Evolutionary conservation across 768 basidiomycete species (phyloP).

Genomic region (Lactarius sanguifluus): DNA sequence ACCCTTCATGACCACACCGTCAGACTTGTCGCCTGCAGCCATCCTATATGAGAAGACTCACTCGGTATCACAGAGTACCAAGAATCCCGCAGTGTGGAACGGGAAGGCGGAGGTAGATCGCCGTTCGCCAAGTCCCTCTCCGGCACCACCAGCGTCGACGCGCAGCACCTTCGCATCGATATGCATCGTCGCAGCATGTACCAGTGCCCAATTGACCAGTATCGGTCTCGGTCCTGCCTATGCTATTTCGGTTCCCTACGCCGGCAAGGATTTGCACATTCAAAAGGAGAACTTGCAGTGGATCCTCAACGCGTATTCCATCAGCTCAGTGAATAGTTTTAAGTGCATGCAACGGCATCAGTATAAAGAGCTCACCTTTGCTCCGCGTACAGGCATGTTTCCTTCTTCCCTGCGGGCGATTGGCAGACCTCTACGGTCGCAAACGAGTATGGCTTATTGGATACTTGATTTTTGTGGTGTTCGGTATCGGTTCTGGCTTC

Average conservation of each 20-base stretch:
- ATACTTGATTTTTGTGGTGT: slow-evolving; percentile 49
- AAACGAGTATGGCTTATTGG: slow-evolving; percentile 67
- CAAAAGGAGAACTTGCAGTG: slow-evolving; percentile 58
- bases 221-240: slow-evolving; percentile 31
- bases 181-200: slow-evolving; percentile 33
- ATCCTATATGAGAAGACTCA: too few relatives aligned
- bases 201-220: slow-evolving; percentile 36
- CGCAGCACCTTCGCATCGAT: slow-evolving; percentile 19
- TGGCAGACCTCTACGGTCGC: slow-evolving; percentile 78
- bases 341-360: too few relatives aligned
- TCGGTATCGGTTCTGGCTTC: slow-evolving; percentile 67
- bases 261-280: slow-evolving; percentile 47
- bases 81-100: too few relatives aligned
- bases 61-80: too few relatives aligned
- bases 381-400: slow-evolving; percentile 62
- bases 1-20: too few relatives aligned
- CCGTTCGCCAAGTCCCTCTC: too few relatives aligned
- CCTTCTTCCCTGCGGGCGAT: slow-evolving; percentile 70
- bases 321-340: slow-evolving; percentile 55
- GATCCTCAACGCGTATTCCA: slow-evolving; percentile 63
- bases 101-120: too few relatives aligned
- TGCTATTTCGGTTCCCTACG: slow-evolving; percentile 35
- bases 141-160: background rate
- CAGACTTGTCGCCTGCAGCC: too few relatives aligned
- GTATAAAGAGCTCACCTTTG: background rate